Evolutionary conservation across 805 yeast species (phyloP), one percentile per base, ranked within the genome.

Genomic region (Candida caryicola): DNA sequence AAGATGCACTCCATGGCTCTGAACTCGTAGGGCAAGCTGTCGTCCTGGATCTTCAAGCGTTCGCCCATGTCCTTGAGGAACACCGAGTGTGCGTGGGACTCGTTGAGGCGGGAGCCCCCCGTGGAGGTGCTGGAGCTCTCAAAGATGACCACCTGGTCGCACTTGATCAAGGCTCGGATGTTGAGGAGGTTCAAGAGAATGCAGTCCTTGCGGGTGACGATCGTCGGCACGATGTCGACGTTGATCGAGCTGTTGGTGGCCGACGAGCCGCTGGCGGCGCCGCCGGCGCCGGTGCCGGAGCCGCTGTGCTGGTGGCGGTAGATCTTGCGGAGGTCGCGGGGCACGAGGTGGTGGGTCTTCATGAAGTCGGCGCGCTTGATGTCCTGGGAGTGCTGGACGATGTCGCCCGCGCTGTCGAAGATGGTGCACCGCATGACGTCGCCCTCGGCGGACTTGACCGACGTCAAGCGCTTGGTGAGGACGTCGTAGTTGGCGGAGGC

Each of bases 1-100:
- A 93, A 74, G 6, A 93, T 84, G 0, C 95, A 81, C 54, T 93
- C 99, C 28, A 93, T 57, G 0, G 97, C 99, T 33, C 95, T 69
- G 54, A 90, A 81, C 55, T 93, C 99, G 59, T 89, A 93, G 0
- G 96, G 91, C 14, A 88, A 65, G 2, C 60, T 51, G 12, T 60
- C 61, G 3, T 59, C 55, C 5, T 51, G 55, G 5, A 62, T 53
- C 19, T 59, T 51, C 29, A 77, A 57, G 23, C 71, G 64, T 13
- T 54, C 56, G 3, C 66, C 54, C 47, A 77, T 46, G 31, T 69
- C 75, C 23, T 63, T 59, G 9, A 76, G 53, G 34, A 77, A 71
- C n/a, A 60, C 51, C 9, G 67, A 52, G 32, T 66, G 66, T 2
- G 76, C 63, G 36, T 67, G 69, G 1, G 77, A 64, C 44, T 66